These are phyloP conservation scores for Clonostachys solani DNA, from an alignment of 2,329 filamentous ascomycete species.

Conservation along the genomic window DNA sequence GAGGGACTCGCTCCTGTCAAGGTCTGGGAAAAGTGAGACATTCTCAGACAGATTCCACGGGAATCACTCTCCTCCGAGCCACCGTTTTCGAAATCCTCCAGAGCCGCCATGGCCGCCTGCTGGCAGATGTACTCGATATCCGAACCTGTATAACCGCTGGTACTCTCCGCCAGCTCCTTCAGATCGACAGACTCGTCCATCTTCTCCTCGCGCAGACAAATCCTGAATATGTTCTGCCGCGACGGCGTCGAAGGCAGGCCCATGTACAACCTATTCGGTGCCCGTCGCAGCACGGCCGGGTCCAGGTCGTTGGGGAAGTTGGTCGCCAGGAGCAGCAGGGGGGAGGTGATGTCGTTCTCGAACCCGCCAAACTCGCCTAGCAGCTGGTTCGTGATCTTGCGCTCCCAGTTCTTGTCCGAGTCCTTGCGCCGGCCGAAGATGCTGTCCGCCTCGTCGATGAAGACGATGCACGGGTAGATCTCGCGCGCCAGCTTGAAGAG, in stretches of 20 bases:
- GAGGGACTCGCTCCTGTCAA: no score
- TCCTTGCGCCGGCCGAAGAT: constrained; percentile 69
- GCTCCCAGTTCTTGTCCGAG: background rate
- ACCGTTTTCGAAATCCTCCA: no score
- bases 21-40: no score
- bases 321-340: constrained; percentile 97
- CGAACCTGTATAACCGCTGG: constrained; percentile 75
- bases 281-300: constrained; percentile 71
- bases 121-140: constrained; percentile 83
- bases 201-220: constrained; percentile 66
- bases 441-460: constrained; percentile 95
- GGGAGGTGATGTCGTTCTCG: constrained; percentile 57
- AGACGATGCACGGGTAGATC: constrained; percentile 86
- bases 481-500: constrained; percentile 91
- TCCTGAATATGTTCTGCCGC: constrained; percentile 62
- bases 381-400: constrained; percentile 83
- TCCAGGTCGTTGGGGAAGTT: constrained; percentile 95
- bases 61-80: no score
- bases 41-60: no score
- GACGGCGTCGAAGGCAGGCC: constrained; percentile 67
- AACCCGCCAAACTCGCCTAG: constrained; percentile 96
- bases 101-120: constrained; percentile 64
- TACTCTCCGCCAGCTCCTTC: constrained; percentile 57
- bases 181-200: constrained; percentile 60
- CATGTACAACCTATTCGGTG: constrained; percentile 68